Conservation (phyloP, 108 stramenopile genomes). For the Cyclostephanos tholiformis region DNA sequence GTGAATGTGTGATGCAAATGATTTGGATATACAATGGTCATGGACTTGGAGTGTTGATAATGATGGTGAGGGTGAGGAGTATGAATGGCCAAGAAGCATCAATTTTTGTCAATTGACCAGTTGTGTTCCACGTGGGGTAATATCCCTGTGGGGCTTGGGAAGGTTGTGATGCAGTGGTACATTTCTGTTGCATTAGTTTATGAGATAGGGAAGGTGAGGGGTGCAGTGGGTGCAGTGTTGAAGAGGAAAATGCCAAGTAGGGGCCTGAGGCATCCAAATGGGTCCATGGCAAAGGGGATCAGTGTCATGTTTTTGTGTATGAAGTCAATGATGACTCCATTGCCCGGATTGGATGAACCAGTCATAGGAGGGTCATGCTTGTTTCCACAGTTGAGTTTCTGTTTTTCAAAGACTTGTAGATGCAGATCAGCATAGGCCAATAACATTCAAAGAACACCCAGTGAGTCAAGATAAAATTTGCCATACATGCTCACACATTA, state of each 20-base stretch:
- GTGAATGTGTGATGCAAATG: background rate
- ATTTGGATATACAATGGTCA: background rate
- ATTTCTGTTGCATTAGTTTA: too few species aligned
- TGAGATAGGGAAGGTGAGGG: too few species aligned
- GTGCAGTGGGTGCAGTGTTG: background rate
- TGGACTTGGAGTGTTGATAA: too few species aligned
- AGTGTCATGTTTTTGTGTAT: too few species aligned
- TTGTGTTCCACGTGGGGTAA: too few species aligned
- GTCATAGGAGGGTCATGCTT: background rate
- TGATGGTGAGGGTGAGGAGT: too few species aligned
- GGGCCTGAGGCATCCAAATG: background rate
- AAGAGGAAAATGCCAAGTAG: slow-evolving; percentile 7
- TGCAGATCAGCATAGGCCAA: slow-evolving; percentile 4
- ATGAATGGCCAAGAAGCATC: too few species aligned
- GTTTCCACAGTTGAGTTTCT: background rate
- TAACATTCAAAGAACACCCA: background rate
- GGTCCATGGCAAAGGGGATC: background rate
- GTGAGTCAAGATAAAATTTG: background rate
- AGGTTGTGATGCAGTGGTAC: too few species aligned
- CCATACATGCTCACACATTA: too few species aligned
- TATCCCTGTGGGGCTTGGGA: too few species aligned
- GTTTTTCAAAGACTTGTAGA: background rate
- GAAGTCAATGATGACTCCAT: background rate
- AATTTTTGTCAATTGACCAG: too few species aligned
- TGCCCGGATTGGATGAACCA: background rate